Base-by-base conservation (phyloP, 768 basidiomycete species). In the Tylopilus felleus region DNA sequence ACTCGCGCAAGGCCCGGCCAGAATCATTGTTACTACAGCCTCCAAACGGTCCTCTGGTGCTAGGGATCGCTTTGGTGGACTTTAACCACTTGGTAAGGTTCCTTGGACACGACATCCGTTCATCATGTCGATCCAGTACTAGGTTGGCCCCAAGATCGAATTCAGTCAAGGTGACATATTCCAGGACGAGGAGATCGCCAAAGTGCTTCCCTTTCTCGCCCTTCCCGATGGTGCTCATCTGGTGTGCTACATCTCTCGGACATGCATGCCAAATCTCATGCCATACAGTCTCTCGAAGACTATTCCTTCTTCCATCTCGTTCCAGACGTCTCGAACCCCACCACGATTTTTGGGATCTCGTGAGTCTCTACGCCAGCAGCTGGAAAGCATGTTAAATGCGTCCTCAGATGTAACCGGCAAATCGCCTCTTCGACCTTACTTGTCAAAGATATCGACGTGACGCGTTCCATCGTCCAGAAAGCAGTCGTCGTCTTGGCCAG, bases 221-320 rank as follows among this genome's bases (percentile, higher is more conserved):
- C 79, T 99, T 25, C 97, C 97, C 2, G 97, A 99, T 64, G 97
- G 97, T 17, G 97, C 97, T 10, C 97, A 99, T 73, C 69, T 97
- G 60, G 93, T 95, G 62, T 58, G 41, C 28, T 49, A 17, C 56
- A 22, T 47, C 29, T 28, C 27, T 41, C 31, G 13, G 23, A 38
- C 17, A 57, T 46, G 41, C 42, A 39, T 38, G 53, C 65, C 41
- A 2, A 57, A 17, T 40, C 43, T 60, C 49, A 59, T 39, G 38
- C 46, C 45, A 43, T 19, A 19, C 47, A 63, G 62, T 60, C 59
- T 44, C 17, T 56, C 19, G 96, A 98, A 75, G 97, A 99, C 66
- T 98, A 98, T 67, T 92, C 91, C 0, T 98, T 98, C 70, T 99
- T 99, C 65, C 93, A 96, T 66, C 73, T 96, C 25, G 90, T 92